These are phyloP conservation scores for Leishmania aethiopica DNA, from an alignment of 208 protist species.

Conservation along the genomic window DNA sequence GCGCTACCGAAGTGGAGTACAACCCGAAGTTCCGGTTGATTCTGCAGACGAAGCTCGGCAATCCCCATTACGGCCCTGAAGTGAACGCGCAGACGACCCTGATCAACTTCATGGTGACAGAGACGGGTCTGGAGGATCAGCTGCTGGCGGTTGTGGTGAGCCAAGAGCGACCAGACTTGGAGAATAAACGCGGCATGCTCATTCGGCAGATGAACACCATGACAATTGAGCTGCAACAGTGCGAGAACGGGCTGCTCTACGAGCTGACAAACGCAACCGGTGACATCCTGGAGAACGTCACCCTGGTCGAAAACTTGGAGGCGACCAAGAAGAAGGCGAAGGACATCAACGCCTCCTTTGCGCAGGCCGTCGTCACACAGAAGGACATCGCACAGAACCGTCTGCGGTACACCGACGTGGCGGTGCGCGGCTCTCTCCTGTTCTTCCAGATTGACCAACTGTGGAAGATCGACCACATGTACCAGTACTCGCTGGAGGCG, in stretches of 20 bases:
- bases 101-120: slow-evolving; percentile 99
- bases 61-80: slow-evolving; percentile 99
- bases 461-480: slow-evolving; percentile 98
- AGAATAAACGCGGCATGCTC: slow-evolving; percentile 95
- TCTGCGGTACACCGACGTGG: slow-evolving; percentile 96
- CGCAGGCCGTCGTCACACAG: slow-evolving; percentile 93
- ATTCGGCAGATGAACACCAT: slow-evolving; percentile 98
- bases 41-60: slow-evolving; percentile 98
- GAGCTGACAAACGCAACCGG: slow-evolving; percentile 95
- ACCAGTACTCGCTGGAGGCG: slow-evolving; percentile 97
- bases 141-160: slow-evolving; percentile 98
- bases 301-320: slow-evolving; percentile 97
- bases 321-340: slow-evolving; percentile 96
- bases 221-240: slow-evolving; percentile 98
- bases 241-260: slow-evolving; percentile 97
- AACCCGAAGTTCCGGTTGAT: slow-evolving; percentile 96
- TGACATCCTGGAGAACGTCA: slow-evolving; percentile 97
- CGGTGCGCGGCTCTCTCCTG: slow-evolving; percentile 94
- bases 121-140: slow-evolving; percentile 98
- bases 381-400: slow-evolving; percentile 95
- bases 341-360: slow-evolving; percentile 96
- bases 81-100: slow-evolving; percentile 98
- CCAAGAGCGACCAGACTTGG: slow-evolving; percentile 97
- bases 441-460: slow-evolving; percentile 98
- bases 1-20: slow-evolving; percentile 96